Base-by-base conservation (phyloP, 495 filamentous ascomycete species). In the Penicillium bovifimosum region DNA sequence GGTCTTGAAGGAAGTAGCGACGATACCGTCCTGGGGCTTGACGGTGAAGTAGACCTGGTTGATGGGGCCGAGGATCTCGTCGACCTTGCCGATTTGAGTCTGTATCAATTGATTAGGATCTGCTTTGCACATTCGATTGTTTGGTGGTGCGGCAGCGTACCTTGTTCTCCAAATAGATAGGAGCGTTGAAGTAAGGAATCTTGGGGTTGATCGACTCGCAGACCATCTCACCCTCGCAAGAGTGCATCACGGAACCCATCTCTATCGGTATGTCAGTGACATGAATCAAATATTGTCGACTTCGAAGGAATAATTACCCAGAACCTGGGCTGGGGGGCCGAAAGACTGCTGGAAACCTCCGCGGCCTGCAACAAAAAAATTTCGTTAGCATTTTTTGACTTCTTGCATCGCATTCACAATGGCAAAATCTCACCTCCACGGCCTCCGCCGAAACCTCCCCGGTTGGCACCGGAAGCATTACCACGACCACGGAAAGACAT, bases 101-200 rank as follows among this genome's bases (percentile, higher is more conserved):
- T 82, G 59, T 45, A 9, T 41, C 9, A 31, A 43, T 33, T 36
- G 33, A 47, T 63, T 62, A 71, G 63, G 38, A 59, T 38, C 38
- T 52, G 5, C 29, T 43, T 29, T 49, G 28, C 13, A 20, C 9
- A 26, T 24, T 11, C 1, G 29, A 20, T 43, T 49, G 13, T n/a
- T 6, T 29, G 29, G 13, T 32, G 41, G 31, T 14, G 27, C 40
- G 28, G 16, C 34, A 17, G 59, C 66, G 49, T 64, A 88, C 88
- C 82, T 96, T 97, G 78, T 97, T 97, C 80, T 98, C 91, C 45
- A 97, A 85, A 77, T 91, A 98, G 63, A 97, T 95, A 45, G 89
- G 90, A 34, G 95, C 93, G 76, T 97, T 97, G 85, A 98, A 98
- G 73, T 96, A 95, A 41, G 93, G 93, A 47, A 98, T 86, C 76